Base-by-base conservation (phyloP, 441 rosid species). In the Hura crepitans region DNA sequence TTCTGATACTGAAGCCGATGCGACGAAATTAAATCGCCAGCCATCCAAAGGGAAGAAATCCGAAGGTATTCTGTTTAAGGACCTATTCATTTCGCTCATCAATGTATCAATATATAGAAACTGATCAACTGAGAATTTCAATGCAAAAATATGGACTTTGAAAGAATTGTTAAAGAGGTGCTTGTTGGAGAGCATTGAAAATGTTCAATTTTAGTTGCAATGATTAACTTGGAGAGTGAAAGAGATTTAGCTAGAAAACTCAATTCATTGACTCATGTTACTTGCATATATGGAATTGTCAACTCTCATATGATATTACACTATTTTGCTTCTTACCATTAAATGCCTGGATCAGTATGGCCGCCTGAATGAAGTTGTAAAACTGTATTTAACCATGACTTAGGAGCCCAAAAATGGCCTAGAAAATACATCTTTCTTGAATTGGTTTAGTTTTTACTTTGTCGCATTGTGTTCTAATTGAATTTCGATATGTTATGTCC, bases 1-100 rank as follows among this genome's bases (percentile, higher is more conserved):
- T 62, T 82, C 92, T 33, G 90, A 85, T 66, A 73, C 87, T 4
- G 86, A 86, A 57, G 63, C 74, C 0, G 83, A 77, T 62, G 77
- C 75, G 20, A 65, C 43, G 6, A 79, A 67, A 70, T 15, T 39
- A 73, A 20, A 66, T 25, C 20, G 30, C 43, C 62, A 58, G 27
- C 15, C 62, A 81, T 57, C 70, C 66, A 74, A 79, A 78, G 79
- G 63, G 68, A 84, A 78, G 72, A 76, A 78, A 33, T 37, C 81
- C 42, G 64, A 72, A 81, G 88, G 93, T 85, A 72, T 31, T 66
- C 49, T 59, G 0, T 35, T 20, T 35, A 30, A 50, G 31, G 37
- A 10, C 6, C 20, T 18, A 3, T 28, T 22, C 15, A 0, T 12
- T n/a, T 46, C n/a, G 5, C 7, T 69, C 30, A 8, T 51, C 2